Evolutionary conservation across 805 yeast genomes (phyloP).

Genomic region (Monosporozyma unispora): DNA sequence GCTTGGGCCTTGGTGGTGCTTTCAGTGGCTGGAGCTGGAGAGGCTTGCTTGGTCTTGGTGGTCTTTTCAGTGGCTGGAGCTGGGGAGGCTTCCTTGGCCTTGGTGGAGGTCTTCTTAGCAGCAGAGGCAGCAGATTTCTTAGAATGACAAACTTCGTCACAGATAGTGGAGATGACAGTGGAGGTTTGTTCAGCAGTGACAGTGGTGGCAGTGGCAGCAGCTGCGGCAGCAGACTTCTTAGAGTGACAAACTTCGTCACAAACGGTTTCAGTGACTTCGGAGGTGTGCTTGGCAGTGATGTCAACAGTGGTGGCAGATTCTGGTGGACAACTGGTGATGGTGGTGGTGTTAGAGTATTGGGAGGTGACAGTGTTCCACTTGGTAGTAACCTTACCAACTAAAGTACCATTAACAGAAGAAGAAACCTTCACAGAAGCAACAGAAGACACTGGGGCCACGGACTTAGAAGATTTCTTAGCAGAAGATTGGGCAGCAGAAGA

Average conservation of each 20-base stretch:
- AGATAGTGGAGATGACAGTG: conserved; percentile 5
- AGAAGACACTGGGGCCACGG: background rate
- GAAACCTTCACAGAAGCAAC: background rate
- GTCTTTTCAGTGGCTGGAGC: background rate
- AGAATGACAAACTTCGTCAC: conserved; percentile 8
- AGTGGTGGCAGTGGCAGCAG: conserved; percentile 3
- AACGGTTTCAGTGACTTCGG: conserved; percentile 6
- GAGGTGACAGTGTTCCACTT: background rate
- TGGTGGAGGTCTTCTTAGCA: background rate
- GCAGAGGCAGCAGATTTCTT: conserved; percentile 4
- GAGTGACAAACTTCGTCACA: conserved; percentile 12
- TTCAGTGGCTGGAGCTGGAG: background rate
- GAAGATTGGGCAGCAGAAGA: background rate
- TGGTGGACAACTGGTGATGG: conserved; percentile 3
- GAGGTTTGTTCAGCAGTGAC: conserved; percentile 2
- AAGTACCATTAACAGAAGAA: background rate
- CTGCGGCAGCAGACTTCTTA: conserved; percentile 6
- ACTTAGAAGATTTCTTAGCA: no score
- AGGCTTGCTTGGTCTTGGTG: background rate
- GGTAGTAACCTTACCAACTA: background rate
- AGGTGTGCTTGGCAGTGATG: background rate
- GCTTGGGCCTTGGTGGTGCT: background rate
- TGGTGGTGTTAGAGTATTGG: conserved; percentile 2
- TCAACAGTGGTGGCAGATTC: conserved; percentile 2
- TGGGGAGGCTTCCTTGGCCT: background rate